phyloP scores from a whole-genome alignment of 257 asterid species.

The Plantago major region DNA sequence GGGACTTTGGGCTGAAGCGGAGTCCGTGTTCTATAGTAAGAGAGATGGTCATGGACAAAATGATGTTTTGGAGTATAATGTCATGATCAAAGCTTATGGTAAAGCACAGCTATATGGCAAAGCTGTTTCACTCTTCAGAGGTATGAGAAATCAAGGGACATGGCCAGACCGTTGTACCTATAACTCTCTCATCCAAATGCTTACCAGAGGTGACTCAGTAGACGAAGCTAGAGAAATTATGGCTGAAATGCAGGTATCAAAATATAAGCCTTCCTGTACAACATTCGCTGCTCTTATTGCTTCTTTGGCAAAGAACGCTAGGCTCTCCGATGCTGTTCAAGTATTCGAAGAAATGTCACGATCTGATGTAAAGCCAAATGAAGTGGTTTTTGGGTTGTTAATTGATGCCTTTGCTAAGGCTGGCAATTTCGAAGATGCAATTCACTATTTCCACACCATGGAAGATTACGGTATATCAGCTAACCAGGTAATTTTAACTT shows the following conservation, averaged over 20 bases:
- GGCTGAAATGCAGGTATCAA: constrained; percentile 63
- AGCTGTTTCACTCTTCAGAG: constrained; percentile 64
- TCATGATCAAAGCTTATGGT: constrained; percentile 94
- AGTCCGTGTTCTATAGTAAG: constrained; percentile 52
- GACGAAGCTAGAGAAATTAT: constrained; percentile 58
- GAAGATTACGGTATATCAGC: constrained; percentile 55
- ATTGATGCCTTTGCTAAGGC: constrained; percentile 76
- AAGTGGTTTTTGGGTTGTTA: constrained; percentile 67
- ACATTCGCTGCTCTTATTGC: constrained; percentile 71
- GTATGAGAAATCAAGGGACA: constrained; percentile 84
- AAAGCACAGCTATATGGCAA: constrained; percentile 56
- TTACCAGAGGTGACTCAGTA: constrained; percentile 53
- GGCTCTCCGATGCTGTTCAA: constrained; percentile 54
- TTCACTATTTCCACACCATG: constrained; percentile 55
- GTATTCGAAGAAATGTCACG: constrained; percentile 60
- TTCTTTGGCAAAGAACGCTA: constrained; percentile 41
- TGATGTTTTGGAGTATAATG: constrained; percentile 76
- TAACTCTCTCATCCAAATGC: constrained; percentile 84
- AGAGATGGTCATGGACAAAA: constrained; percentile 42
- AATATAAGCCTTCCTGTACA: constrained; percentile 57
- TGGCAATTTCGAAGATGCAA: constrained; percentile 70
- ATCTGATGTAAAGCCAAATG: constrained; percentile 62
- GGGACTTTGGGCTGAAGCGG: constrained; percentile 83
- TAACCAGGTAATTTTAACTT: constrained; percentile 64
- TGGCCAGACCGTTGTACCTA: constrained; percentile 96